phyloP scores from a whole-genome alignment of 208 protist species.

The Herpetomonas muscarum region DNA sequence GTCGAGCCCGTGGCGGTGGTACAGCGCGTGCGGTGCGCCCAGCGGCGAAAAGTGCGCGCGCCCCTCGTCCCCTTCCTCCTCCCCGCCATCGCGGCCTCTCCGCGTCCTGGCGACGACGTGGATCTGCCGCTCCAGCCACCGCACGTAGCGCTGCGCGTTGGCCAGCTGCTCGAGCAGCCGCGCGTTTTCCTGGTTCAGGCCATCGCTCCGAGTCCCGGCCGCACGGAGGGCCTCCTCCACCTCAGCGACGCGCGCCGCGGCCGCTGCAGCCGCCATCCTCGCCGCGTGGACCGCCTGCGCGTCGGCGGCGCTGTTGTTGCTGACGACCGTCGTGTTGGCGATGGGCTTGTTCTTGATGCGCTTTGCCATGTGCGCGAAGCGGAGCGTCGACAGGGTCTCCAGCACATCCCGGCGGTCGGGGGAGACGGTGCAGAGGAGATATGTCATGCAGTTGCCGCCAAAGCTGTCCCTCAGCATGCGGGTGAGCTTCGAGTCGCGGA shows the following conservation, averaged over 20 bases:
- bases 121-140: no score
- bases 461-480: conserved; percentile 82
- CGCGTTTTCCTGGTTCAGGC: not conserved
- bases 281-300: conserved; percentile 6
- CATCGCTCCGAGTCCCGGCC: not conserved
- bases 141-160: no score
- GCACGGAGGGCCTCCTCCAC: no score
- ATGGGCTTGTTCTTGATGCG: conserved; percentile 33
- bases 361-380: conserved; percentile 74
- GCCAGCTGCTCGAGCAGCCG: no score
- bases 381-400: conserved; percentile 80
- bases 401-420: conserved; percentile 40
- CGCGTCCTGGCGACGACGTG: no score
- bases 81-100: no score
- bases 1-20: not conserved
- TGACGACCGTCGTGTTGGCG: conserved; percentile 19
- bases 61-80: not conserved
- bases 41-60: not conserved
- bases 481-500: conserved; percentile 90
- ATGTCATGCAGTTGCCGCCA: conserved; percentile 61
- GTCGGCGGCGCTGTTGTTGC: not conserved
- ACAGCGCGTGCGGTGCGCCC: not conserved
- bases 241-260: not conserved
- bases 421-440: conserved; percentile 79
- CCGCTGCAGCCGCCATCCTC: conserved; percentile 1